Conservation (phyloP, 2,329 filamentous ascomycete species). For the Trichophyton simii region DNA sequence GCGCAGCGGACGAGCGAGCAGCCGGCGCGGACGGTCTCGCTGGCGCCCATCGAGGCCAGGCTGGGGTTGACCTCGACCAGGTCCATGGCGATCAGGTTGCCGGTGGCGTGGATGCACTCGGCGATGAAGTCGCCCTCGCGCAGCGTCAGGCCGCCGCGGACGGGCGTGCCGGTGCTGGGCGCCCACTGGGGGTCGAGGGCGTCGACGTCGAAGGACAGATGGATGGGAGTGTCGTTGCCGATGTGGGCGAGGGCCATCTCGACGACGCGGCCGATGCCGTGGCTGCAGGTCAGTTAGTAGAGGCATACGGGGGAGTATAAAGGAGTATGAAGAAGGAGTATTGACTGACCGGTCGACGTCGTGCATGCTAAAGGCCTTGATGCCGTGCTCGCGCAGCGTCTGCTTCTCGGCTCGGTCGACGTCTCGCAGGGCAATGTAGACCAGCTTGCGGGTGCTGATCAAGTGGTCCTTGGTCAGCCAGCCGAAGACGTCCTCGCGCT, state of each 20-base stretch:
- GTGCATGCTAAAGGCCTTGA: slow-evolving; percentile 97
- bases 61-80: slow-evolving; percentile 71
- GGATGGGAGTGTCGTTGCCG: slow-evolving; percentile 85
- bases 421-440: slow-evolving; percentile 91
- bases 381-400: slow-evolving; percentile 73
- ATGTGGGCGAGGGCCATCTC: slow-evolving; percentile 98
- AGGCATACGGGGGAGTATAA: not conserved
- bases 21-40: slow-evolving; percentile 79
- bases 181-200: slow-evolving; percentile 93
- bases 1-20: slow-evolving; percentile 86
- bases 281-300: slow-evolving; percentile 36
- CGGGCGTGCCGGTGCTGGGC: slow-evolving; percentile 87
- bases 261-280: slow-evolving; percentile 91
- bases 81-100: slow-evolving; percentile 66
- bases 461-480: slow-evolving; percentile 57
- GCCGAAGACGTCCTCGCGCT: slow-evolving; percentile 69
- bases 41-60: slow-evolving; percentile 56
- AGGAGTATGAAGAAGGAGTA: not conserved
- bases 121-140: slow-evolving; percentile 96
- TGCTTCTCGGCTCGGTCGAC: slow-evolving; percentile 91
- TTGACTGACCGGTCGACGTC: slow-evolving; percentile 66
- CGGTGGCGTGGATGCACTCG: slow-evolving; percentile 69
- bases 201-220: slow-evolving; percentile 94
- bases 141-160: slow-evolving; percentile 82
- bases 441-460: slow-evolving; percentile 67